Conservation (phyloP, 805 yeast species). For the Grigorovia yakushimaensis region DNA sequence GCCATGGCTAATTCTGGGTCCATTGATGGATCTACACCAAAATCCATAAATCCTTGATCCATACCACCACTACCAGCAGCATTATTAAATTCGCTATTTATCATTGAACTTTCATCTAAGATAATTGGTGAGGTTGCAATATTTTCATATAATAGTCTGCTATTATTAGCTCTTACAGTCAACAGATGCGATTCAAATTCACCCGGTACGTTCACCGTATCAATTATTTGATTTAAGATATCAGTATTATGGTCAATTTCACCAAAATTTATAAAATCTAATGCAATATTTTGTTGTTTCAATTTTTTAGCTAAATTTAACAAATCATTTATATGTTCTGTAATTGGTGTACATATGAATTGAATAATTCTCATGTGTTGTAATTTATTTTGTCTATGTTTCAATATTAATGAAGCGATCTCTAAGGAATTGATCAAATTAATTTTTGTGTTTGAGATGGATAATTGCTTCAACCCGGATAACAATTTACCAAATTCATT, state of each 20-base stretch:
- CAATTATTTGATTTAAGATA: conserved; percentile 69
- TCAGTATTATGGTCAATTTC: conserved; percentile 71
- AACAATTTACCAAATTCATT: conserved; percentile 78
- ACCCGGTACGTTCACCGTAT: conserved; percentile 49
- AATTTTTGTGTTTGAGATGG: conserved; percentile 48
- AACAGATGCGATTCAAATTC: conserved; percentile 75
- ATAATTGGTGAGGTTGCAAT: conserved; percentile 70
- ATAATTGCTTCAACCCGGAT: conserved; percentile 72
- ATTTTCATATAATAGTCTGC: conserved; percentile 72
- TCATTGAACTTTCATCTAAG: conserved; percentile 40
- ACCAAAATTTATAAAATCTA: conserved; percentile 88
- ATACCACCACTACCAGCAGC: conserved; percentile 37
- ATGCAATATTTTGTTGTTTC: conserved; percentile 86
- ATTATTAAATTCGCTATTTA: conserved; percentile 27
- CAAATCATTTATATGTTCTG: conserved; percentile 64
- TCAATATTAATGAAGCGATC: conserved; percentile 87
- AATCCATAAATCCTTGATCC: conserved; percentile 41
- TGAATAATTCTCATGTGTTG: conserved; percentile 85
- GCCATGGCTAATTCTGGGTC: conserved; percentile 98
- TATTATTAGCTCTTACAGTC: conserved; percentile 73
- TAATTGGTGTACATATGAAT: conserved; percentile 81
- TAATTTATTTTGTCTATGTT: conserved; percentile 89
- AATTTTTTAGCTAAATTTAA: conserved; percentile 80
- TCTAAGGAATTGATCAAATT: conserved; percentile 79
- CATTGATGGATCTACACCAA: conserved; percentile 77